Conservation (phyloP, 441 rosid species). For the Kokia cookei region DNA sequence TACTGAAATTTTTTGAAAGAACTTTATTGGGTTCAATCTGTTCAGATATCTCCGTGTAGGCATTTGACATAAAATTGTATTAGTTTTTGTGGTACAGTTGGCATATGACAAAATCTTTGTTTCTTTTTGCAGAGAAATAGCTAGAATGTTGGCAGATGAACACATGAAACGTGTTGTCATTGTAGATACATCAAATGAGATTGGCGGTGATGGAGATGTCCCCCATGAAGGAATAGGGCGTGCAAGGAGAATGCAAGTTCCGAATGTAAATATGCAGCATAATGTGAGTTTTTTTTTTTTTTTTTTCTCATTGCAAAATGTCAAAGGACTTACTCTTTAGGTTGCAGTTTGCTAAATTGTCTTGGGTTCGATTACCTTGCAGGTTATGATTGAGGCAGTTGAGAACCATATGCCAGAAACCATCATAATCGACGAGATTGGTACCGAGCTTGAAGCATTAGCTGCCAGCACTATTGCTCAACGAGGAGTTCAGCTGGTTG, state of each 20-base stretch:
- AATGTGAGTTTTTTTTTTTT: slow-evolving; percentile 38
- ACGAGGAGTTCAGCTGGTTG: slow-evolving; percentile 95
- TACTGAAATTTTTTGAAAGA: background rate
- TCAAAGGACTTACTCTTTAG: too few relatives aligned
- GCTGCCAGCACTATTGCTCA: slow-evolving; percentile 97
- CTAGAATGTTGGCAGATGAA: slow-evolving; percentile 94
- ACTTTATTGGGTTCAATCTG: background rate
- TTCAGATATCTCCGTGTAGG: background rate
- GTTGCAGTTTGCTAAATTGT: background rate
- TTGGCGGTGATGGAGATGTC: slow-evolving; percentile 97
- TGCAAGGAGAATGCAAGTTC: slow-evolving; percentile 99
- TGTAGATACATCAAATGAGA: slow-evolving; percentile 94
- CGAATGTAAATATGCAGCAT: slow-evolving; percentile 88
- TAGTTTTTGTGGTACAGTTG: background rate
- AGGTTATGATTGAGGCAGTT: slow-evolving; percentile 99
- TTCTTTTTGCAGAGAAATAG: slow-evolving; percentile 55
- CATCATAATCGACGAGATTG: slow-evolving; percentile 88
- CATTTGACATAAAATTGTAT: background rate
- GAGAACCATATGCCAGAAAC: slow-evolving; percentile 97
- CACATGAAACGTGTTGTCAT: slow-evolving; percentile 82
- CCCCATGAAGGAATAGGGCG: slow-evolving; percentile 94
- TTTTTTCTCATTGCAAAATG: background rate
- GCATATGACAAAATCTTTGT: background rate
- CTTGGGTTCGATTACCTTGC: slow-evolving; percentile 12
- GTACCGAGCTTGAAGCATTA: slow-evolving; percentile 95